phyloP scores from a whole-genome alignment of 192 early-diverging fungal species.

The Geranomyces variabilis region DNA sequence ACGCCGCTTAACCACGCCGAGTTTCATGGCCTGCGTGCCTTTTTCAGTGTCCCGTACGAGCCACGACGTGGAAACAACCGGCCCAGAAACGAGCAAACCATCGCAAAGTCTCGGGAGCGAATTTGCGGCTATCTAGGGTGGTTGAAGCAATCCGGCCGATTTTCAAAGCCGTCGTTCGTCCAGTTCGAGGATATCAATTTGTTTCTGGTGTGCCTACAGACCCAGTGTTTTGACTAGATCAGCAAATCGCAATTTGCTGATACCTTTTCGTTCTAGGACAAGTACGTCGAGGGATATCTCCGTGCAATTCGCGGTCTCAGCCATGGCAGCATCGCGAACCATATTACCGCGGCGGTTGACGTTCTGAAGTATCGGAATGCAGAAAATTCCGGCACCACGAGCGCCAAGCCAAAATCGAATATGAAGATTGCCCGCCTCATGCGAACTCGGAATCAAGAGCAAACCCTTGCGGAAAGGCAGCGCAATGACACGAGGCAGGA shows the following conservation, averaged over 20 bases:
- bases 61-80: conserved; percentile 15
- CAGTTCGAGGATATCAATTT: conserved; percentile 16
- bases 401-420: background rate
- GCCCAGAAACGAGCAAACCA: conserved; percentile 16
- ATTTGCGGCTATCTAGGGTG: conserved; percentile 22
- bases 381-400: background rate
- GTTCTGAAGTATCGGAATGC: conserved; percentile 11
- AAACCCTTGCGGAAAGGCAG: conserved; percentile 17
- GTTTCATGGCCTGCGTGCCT: conserved; percentile 19
- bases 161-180: conserved; percentile 1
- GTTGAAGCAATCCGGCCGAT: conserved; percentile 21
- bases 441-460: conserved; percentile 8
- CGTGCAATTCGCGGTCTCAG: conserved; percentile 5
- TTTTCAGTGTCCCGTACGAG: conserved; percentile 16
- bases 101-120: conserved; percentile 14
- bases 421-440: conserved; percentile 8
- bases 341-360: conserved; percentile 14
- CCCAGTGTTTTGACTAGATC: too few relatives aligned
- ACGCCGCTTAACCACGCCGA: conserved; percentile 19
- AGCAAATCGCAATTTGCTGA: background rate
- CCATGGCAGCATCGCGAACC: conserved; percentile 5
- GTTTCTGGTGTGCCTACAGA: conserved; percentile 1
- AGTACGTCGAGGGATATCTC: conserved; percentile 23
- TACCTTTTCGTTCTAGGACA: background rate
- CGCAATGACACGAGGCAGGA: conserved; percentile 8